A percentile compares a stretch with the other conserved stretches of the same genome.
phyloP scores from a whole-genome alignment of 768 basidiomycete species.

The Collybia nuda region DNA sequence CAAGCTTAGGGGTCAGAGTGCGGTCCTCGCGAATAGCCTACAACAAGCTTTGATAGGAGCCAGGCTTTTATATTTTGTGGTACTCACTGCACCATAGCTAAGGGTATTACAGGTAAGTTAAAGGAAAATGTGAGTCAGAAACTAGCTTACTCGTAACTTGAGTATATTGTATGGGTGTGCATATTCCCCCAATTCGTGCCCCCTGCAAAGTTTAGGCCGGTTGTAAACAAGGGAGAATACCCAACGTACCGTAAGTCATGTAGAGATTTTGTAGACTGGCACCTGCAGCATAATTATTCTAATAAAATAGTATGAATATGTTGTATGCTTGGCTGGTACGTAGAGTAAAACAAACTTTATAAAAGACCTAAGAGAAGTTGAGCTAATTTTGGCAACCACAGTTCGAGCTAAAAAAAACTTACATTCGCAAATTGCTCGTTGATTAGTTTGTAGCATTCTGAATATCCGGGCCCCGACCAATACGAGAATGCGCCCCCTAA shows the following conservation, averaged over 20 bases:
- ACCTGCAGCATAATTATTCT: conserved; percentile 37
- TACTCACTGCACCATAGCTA: conserved; percentile 28
- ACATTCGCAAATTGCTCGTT: conserved; percentile 39
- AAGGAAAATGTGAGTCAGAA: neutral
- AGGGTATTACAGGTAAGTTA: neutral
- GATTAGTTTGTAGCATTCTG: conserved; percentile 30
- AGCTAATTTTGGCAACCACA: neutral
- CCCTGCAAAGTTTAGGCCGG: conserved; percentile 12
- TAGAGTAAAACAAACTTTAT: conserved; percentile 20
- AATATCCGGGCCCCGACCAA: conserved; percentile 35
- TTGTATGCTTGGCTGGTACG: neutral
- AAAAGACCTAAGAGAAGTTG: conserved; percentile 23
- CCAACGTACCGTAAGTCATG: conserved; percentile 32
- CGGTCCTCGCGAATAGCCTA: conserved; percentile 57
- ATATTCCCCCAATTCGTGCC: conserved; percentile 39
- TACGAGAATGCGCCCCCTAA: conserved; percentile 34
- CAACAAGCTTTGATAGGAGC: neutral
- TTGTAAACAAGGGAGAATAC: neutral
- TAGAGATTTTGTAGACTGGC: conserved; percentile 33
- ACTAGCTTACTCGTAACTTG: conserved; percentile 33
- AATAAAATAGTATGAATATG: neutral
- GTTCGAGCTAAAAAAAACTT: neutral
- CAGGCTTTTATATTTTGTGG: neutral
- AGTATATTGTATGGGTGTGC: conserved; percentile 35
- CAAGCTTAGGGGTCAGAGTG: conserved; percentile 52